Conservation (phyloP, 768 basidiomycete species). For the Phlegmacium glaucopus region DNA sequence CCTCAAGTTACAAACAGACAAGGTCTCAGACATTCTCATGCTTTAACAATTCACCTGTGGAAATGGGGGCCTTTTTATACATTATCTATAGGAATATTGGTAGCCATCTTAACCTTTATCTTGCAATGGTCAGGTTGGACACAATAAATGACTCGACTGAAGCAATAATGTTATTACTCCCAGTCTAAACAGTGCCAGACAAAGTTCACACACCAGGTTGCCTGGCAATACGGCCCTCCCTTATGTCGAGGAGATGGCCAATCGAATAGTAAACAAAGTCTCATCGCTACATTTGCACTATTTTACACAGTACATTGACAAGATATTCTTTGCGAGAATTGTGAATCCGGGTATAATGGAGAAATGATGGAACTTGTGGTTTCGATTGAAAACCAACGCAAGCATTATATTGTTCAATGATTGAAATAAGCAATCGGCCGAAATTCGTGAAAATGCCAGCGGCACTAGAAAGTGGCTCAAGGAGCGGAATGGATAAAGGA, state of each 20-base stretch:
- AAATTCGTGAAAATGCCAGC: constrained; percentile 27
- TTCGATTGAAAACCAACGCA: too few relatives aligned
- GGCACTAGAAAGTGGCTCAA: constrained; percentile 11
- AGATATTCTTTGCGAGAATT: background rate
- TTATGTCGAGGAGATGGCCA: too few relatives aligned
- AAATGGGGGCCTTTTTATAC: constrained; percentile 36
- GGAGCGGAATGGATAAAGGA: background rate
- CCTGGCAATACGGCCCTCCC: too few relatives aligned
- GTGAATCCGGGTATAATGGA: constrained; percentile 13
- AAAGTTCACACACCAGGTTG: too few relatives aligned
- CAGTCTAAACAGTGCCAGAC: too few relatives aligned
- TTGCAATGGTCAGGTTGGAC: constrained; percentile 10
- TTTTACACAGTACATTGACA: too few relatives aligned
- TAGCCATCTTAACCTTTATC: constrained; percentile 11
- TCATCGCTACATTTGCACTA: too few relatives aligned
- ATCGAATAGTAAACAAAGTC: too few relatives aligned
- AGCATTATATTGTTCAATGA: constrained; percentile 2
- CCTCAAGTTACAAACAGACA: constrained; percentile 7
- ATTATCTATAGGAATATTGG: constrained; percentile 19
- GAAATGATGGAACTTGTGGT: background rate
- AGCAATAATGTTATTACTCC: too few relatives aligned
- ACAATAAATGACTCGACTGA: constrained; percentile 3
- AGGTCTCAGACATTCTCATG: background rate
- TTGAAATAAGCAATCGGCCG: constrained; percentile 4
- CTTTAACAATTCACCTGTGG: constrained; percentile 19